Conservation (phyloP, 208 protist genomes). For the Wallacemonas collosoma region DNA sequence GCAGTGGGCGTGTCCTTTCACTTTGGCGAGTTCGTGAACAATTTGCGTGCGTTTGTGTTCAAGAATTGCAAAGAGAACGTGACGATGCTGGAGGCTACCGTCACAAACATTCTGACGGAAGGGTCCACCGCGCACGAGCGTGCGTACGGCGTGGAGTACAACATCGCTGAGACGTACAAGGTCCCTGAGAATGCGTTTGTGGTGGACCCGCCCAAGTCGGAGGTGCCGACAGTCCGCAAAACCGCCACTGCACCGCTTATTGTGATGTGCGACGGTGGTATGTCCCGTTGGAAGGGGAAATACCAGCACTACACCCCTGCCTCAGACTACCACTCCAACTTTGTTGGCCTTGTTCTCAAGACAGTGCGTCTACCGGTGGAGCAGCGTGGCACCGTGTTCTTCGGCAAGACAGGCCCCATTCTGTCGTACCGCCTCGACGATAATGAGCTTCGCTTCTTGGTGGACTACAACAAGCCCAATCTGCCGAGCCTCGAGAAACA, state of each 20-base stretch:
- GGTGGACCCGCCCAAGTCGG: slow-evolving; percentile 39
- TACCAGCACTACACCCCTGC: slow-evolving; percentile 84
- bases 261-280: slow-evolving; percentile 94
- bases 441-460: slow-evolving; percentile 78
- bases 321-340: slow-evolving; percentile 86
- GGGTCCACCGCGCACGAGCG: slow-evolving; percentile 52
- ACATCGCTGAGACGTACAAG: slow-evolving; percentile 47
- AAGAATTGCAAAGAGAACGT: slow-evolving; percentile 72
- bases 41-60: slow-evolving; percentile 76
- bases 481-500: slow-evolving; percentile 75
- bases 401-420: slow-evolving; percentile 90
- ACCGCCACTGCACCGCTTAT: slow-evolving; percentile 81
- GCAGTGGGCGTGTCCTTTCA: slow-evolving; percentile 86
- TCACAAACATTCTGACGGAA: slow-evolving; percentile 71
- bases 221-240: slow-evolving; percentile 38
- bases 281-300: slow-evolving; percentile 90
- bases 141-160: slow-evolving; percentile 85
- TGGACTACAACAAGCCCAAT: slow-evolving; percentile 84
- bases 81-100: slow-evolving; percentile 84
- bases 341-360: slow-evolving; percentile 86
- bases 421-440: slow-evolving; percentile 90
- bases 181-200: slow-evolving; percentile 59
- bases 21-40: slow-evolving; percentile 94
- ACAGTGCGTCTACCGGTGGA: slow-evolving; percentile 71
- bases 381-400: slow-evolving; percentile 90